Base-by-base conservation (phyloP, 306 rosid species). In the Alnus glutinosa region DNA sequence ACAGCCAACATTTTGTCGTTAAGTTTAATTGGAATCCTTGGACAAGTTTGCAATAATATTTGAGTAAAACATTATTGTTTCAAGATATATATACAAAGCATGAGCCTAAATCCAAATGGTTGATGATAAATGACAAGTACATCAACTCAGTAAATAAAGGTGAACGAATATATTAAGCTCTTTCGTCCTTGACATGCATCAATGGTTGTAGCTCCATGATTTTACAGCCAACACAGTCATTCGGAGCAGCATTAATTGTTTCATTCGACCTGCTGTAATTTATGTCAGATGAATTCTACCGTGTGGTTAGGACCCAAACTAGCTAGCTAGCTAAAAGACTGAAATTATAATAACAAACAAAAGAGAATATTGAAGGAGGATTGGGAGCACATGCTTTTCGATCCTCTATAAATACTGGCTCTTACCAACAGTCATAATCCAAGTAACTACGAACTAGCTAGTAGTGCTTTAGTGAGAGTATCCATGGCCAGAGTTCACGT, bases 401-500 rank as follows among this genome's bases (percentile, higher is more conserved):
- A 49, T 2, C 42, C 54, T 74, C 78, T 66, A 80, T 80, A 80
- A 74, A 80, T 42, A 52, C 75, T 51, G 19, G 16, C 44, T 32
- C 18, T 34, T 14, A 11, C 11, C 19, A 63, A 34, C 16, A 63
- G 4, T 32, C 19, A 13, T 5, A 32, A 63, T 1, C 44, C 46
- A 32, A 59, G 39, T 28, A 59, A 23, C 6, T 4, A 28, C 1
- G 3, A 23, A 57, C 12, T 57, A 19, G 63, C n/a, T 4, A 6
- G 15, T 16, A 15, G 12, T 34, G 32, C 44, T 11, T 32, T 6
- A 63, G 4, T 9, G 51, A 16, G 36, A 8, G 57, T 48, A 51
- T 36, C 49, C 12, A 83, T 83, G 86, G 80, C 78, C 58, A 14
- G 72, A 64, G 71, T 39, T 51, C 47, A n/a, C 30, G n/a, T 36